Base-by-base conservation (phyloP, 192 early-diverging fungal genomes). In the Backusella sp. region DNA sequence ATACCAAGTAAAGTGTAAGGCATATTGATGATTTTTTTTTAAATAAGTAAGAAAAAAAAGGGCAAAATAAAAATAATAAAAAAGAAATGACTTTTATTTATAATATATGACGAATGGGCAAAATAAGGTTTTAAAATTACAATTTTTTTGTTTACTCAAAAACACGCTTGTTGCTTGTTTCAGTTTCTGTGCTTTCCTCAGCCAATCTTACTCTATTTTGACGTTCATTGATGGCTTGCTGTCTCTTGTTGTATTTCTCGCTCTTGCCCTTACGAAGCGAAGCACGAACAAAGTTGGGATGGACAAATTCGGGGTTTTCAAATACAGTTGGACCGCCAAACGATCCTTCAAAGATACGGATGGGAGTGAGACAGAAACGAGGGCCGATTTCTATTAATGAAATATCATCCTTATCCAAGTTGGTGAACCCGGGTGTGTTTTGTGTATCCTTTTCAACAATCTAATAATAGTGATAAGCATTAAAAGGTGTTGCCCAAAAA, bases 351-450 rank as follows among this genome's bases (percentile, higher is more conserved):
- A 99, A 98, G 79, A 97, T 94, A 67, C 94, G 87, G 83, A 98
- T 96, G 4, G 96, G 86, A 80, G 91, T 94, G 78, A 99, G 85
- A 59, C 94, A 92, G 86, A 98, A 97, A n/a, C 98, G 91, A 23
- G 98, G 98, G 28, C 98, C 98, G 70, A 99, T 97, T 82, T 99
- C 98, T 15, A 97, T 90, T 36, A 99, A 80, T 6, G 93, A 89
- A 15, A 94, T 89, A 70, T 95, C 94, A 3, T 85, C 85, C 66
- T 88, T 88, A 66, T 92, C 87, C 73, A 91, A 91, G 21, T 68
- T 66, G 74, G 86, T 81, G 70, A 79, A 84, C 68, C 80, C 87
- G 15, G 81, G 87, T 59, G 88, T 91, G 79, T 86, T 87, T 49
- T 72, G 77, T 21, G 80, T 44, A 62, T 84, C 76, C 80, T 91